Base-by-base conservation (phyloP, 1,139 yeast species). In the Komagataea norvegica region DNA sequence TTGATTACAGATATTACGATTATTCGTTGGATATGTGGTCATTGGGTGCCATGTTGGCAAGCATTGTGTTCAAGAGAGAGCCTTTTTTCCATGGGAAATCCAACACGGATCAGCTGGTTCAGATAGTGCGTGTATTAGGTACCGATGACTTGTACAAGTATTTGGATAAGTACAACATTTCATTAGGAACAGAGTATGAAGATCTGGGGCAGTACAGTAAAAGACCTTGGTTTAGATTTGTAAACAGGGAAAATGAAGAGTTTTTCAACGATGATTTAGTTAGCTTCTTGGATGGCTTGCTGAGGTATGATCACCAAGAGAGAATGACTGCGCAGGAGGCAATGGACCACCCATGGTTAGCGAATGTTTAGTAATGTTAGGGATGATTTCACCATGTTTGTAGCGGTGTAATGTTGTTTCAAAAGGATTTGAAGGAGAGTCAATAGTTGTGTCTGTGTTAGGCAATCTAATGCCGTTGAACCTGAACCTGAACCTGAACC, bases 21-120 rank as follows among this genome's bases (percentile, higher is more conserved):
- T 83, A 83, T 57, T 79, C 88, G 7, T 67, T 83, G 40, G 93
- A 83, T 60, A 63, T 83, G 40, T 83, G 93, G 93, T 79, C 87
- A 4, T 83, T 80, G 33, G 93, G 93, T 10, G 83, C 89, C 44
- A 83, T 81, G 73, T 58, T 83, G 37, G 91, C 89, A 2, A 83
- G 88, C 3, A 81, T 83, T 29, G 70, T 82, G 25, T 82, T 83
- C 62, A 79, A 78, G 50, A 78, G 74, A 51, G 93, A 83, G 50
- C 91, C 91, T 8, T 78, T 83, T 42, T 83, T 83, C 64, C 75
- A 83, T 46, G 93, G 93, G 8, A 80, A 79, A 45, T 78, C 87
- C 14, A 83, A 83, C 55, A 79, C 81, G 28, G 91, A 83, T 59
- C 93, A 83, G 56, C 63, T 83, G 51, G 88, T 83, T 8, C 87